Evolutionary conservation across 2,329 filamentous ascomycete species (phyloP).

Genomic region (Scortechinia acanthostroma): DNA sequence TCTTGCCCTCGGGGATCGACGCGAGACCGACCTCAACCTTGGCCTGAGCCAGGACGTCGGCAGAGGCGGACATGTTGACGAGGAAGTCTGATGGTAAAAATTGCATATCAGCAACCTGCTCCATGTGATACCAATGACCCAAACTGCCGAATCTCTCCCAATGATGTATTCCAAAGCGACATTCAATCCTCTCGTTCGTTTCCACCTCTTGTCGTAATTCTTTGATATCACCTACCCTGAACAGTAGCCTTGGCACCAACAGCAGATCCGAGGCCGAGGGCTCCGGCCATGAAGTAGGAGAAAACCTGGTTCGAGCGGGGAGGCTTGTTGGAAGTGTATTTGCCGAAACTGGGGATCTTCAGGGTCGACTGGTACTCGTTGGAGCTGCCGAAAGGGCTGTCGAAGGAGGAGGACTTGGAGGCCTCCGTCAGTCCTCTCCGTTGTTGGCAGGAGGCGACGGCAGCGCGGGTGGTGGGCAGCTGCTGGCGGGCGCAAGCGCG

Average conservation of each 20-base stretch:
- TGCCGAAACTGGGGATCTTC: conserved; percentile 57
- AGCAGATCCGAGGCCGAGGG: conserved; percentile 56
- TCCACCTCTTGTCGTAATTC: not conserved
- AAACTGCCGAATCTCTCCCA: no score
- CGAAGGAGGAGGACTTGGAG: not conserved
- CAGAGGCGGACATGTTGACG: conserved; percentile 69
- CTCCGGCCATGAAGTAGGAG: conserved; percentile 67
- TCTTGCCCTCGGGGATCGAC: conserved; percentile 66
- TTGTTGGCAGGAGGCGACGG: conserved; percentile 1
- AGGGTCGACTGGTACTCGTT: conserved; percentile 16
- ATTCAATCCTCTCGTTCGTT: not conserved
- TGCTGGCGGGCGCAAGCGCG: conserved; percentile 2
- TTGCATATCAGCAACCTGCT: not conserved
- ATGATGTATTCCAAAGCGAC: no score
- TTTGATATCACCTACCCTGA: conserved; percentile 41
- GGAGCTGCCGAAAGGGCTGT: not conserved
- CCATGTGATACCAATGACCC: no score
- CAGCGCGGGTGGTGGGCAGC: conserved; percentile 3
- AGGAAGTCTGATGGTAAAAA: conserved; percentile 49
- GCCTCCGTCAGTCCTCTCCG: not conserved
- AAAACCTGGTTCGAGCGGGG: conserved; percentile 58
- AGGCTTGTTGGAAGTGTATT: conserved; percentile 47
- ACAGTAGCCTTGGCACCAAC: conserved; percentile 66
- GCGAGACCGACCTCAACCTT: conserved; percentile 65
- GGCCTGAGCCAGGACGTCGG: conserved; percentile 65